Evolutionary conservation across 495 filamentous ascomycete genomes (phyloP), one percentile per base, ranked within the genome.

Genomic region (Penicillium angulare): DNA sequence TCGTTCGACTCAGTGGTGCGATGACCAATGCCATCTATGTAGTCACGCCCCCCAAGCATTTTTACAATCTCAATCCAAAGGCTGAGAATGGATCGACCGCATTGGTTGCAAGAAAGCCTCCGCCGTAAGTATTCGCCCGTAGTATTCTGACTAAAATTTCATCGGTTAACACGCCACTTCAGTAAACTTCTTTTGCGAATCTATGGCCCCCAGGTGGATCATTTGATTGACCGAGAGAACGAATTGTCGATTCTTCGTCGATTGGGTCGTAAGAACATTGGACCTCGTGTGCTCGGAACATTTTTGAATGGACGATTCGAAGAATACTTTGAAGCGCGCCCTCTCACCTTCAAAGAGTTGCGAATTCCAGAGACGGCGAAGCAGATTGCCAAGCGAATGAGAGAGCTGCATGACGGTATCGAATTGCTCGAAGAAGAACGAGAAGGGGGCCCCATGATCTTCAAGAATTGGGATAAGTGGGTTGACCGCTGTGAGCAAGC

Each of bases 301-400:
- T 99, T 99, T 63, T 76, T 73, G 7, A 99, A 99, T 61, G 93
- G 93, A n/a, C 85, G 93, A 16, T 97, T 99, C 55, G 93, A 99
- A 67, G 85, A 97, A 67, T 96, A 85, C 65, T 87, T 93, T 57
- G 79, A 96, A 60, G 89, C 95, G 0, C 76, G 78, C 17, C 83
- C 93, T 2, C 74, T 99, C 24, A 92, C 86, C 0, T 75, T 86
- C 3, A 71, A 79, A 8, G 90, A 96, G 61, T 70, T 99, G 43
- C 85, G 89, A 18, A 79, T 85, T 43, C 86, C 91, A 2, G 86
- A 87, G 24, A 96, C 88, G 0, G 92, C 88, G 31, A 88, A 81
- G 58, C 88, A 96, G 56, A 97, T 99, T 64, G 92, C 93, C n/a
- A 99, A 97, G 76, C 86, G 93, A 32, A 95, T 99, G 89, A 79